These are phyloP conservation scores for Echinochloa phyllopogon DNA, from an alignment of 176 grass and related monocot genomes.

Conservation along the genomic window DNA sequence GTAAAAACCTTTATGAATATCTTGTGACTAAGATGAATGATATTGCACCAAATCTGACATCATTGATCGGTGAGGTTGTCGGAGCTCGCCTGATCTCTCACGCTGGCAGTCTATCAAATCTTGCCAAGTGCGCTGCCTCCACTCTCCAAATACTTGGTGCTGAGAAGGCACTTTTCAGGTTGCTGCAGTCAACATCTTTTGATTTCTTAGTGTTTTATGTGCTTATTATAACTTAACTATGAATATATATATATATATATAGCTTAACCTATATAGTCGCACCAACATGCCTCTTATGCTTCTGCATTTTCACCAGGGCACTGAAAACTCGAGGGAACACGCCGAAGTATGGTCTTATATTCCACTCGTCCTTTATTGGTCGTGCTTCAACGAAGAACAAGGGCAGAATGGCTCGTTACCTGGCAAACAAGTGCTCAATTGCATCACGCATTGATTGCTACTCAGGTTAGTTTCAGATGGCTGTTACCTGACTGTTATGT, in stretches of 20 bases:
- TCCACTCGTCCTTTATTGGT: constrained; percentile 98
- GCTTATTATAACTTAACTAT: background rate
- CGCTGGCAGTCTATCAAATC: constrained; percentile 98
- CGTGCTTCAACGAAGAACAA: constrained; percentile 91
- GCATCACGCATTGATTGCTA: constrained; percentile 97
- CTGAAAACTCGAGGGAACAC: constrained; percentile 90
- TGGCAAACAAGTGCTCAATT: constrained; percentile 98
- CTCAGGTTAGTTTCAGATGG: constrained; percentile 59
- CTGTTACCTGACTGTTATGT: background rate
- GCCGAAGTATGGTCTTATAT: constrained; percentile 96
- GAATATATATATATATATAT: too few relatives aligned
- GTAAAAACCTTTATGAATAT: constrained; percentile 97
- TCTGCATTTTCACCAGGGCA: constrained; percentile 60
- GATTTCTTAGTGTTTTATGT: background rate
- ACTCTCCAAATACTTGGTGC: constrained; percentile 99
- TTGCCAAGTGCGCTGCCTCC: constrained; percentile 90
- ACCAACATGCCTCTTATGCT: background rate
- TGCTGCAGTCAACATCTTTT: background rate
- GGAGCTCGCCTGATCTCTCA: constrained; percentile 95
- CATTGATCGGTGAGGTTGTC: constrained; percentile 89
- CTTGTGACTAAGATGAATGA: constrained; percentile 98
- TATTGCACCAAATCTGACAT: constrained; percentile 90
- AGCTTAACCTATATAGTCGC: background rate
- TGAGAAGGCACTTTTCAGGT: constrained; percentile 98
- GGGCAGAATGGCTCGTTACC: constrained; percentile 93